Percentiles rank a stretch among this genome's conserved stretches.
Evolutionary conservation across 2,329 filamentous ascomycete genomes (phyloP).

Genomic region (Verticillium nubilum): DNA sequence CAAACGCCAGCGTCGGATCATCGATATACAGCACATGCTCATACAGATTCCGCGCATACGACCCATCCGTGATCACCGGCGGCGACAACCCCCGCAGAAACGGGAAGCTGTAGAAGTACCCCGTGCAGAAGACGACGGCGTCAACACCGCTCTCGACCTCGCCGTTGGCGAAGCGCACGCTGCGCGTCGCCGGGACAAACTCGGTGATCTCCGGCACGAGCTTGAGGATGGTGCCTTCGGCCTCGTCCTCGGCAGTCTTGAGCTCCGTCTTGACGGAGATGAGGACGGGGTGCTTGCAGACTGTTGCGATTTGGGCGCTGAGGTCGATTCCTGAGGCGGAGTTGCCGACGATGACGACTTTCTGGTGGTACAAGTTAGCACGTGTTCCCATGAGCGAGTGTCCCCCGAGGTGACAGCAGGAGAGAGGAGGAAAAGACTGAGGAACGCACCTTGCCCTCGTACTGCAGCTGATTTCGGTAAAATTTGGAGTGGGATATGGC

Average conservation of each 20-base stretch:
- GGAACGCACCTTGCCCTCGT: conserved; percentile 22
- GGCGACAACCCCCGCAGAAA: conserved; percentile 51
- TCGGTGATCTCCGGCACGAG: conserved; percentile 40
- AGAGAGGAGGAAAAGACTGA: background rate
- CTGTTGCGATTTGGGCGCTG: conserved; percentile 53
- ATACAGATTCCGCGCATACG: conserved; percentile 55
- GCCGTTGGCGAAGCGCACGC: conserved; percentile 61
- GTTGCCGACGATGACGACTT: conserved; percentile 62
- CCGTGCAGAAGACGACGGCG: conserved; percentile 78
- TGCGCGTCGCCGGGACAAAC: conserved; percentile 36
- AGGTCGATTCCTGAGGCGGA: conserved; percentile 67
- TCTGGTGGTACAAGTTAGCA: conserved; percentile 39
- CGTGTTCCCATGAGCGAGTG: rapidly evolving
- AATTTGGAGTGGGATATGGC: conserved; percentile 60
- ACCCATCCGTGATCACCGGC: conserved; percentile 52
- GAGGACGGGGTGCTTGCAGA: conserved; percentile 50
- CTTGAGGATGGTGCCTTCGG: conserved; percentile 19
- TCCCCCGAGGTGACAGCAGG: no score
- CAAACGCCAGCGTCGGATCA: conserved; percentile 61
- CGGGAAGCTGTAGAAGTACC: conserved; percentile 80
- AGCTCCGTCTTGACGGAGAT: conserved; percentile 40
- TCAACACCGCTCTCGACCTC: conserved; percentile 64
- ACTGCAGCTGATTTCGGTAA: conserved; percentile 45
- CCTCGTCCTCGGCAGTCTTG: conserved; percentile 17
- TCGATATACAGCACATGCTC: conserved; percentile 64